Evolutionary conservation across 768 basidiomycete species (phyloP).

Genomic region (Termitomyces sp.): DNA sequence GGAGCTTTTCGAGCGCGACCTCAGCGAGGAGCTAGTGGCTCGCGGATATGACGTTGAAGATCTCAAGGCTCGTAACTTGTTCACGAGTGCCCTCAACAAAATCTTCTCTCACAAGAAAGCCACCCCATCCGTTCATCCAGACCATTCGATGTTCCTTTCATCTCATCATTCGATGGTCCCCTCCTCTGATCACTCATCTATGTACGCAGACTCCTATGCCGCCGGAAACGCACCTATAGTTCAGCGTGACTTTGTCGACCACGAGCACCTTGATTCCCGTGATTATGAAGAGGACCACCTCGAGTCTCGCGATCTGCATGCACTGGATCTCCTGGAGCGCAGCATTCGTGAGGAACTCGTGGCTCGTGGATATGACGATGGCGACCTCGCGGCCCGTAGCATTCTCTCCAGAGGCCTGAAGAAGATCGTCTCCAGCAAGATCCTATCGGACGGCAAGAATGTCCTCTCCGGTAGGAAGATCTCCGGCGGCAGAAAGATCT

Average conservation of each 20-base stretch:
- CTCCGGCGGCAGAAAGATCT: no score
- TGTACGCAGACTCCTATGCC: no score
- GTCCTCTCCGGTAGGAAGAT: no score
- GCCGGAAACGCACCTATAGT: no score
- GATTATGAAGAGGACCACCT: not conserved
- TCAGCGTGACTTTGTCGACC: no score
- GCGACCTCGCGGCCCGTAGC: not conserved
- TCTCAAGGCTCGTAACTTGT: not conserved
- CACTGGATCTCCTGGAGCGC: not conserved
- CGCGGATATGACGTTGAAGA: not conserved
- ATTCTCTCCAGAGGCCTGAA: no score
- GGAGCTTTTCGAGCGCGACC: not conserved
- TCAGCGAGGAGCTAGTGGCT: not conserved
- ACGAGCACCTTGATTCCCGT: not conserved
- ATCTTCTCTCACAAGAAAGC: not conserved
- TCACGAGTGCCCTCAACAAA: no score
- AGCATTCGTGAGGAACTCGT: not conserved
- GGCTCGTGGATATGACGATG: not conserved
- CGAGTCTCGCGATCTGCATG: not conserved
- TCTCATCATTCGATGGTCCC: no score
- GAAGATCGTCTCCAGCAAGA: no score
- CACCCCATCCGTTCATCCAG: no score
- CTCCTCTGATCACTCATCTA: not conserved
- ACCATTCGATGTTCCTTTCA: no score
- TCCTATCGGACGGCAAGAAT: no score